Evolutionary conservation across 1,139 yeast genomes (phyloP), one percentile per base, ranked within the genome.

Genomic region (Geotrichum candidum): DNA sequence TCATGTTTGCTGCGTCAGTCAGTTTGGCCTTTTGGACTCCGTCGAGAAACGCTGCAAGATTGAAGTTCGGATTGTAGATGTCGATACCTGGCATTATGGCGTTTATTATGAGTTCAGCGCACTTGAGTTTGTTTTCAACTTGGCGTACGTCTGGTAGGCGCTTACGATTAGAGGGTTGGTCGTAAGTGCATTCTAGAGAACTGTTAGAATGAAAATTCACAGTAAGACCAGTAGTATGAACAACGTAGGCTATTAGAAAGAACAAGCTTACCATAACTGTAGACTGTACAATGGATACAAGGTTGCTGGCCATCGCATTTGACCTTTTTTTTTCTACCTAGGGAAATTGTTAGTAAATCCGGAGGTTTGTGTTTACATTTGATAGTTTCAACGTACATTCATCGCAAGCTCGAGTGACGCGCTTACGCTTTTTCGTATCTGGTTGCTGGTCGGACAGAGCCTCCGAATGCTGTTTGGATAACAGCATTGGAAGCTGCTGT

Each of bases 261-360:
- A 80, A 82, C 66, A 82, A 83, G 85, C n/a, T 84, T 80, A 72
- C 92, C 82, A 73, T 87, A 88, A 11, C 90, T 85, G 74, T 90
- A 91, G 1, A 90, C 96, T 0, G 96, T 88, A 71, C 96, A 89
- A 72, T 88, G 94, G 57, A 86, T 85, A 74, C 97, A 90, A 0
- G 96, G 96, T 68, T 85, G 86, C 70, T 85, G 84, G 18, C 96
- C 97, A 66, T 90, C 95, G 74, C 97, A 90, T 70, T 87, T 87
- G 68, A 89, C 91, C 74, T 90, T 90, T 72, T 88, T 86, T 72
- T 84, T 77, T 11, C 76, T 71, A 54, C 73, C 73, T 69, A 29
- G 11, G 22, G n/a, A 38, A 33, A 4, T 10, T 22, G 51, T 22
- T 9, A 56, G 33, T 9, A 29, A 29, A 9, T 29, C 15, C 23